phyloP scores from a whole-genome alignment of 2,329 filamentous ascomycete genomes.

The Xylariomycetidae sp. region DNA sequence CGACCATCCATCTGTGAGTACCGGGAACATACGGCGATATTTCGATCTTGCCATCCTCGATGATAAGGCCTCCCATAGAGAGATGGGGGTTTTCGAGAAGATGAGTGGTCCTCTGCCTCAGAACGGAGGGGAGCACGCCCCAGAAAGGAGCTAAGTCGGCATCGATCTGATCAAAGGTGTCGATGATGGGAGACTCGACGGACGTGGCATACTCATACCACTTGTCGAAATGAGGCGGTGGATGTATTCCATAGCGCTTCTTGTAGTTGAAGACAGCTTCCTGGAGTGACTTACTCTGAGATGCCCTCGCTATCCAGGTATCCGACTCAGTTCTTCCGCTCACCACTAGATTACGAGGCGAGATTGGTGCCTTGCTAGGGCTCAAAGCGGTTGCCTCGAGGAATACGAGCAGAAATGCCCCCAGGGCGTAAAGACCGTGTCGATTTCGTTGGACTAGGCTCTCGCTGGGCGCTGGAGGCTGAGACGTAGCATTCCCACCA shows the following conservation, averaged over 20 bases:
- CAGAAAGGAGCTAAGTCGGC: constrained; percentile 65
- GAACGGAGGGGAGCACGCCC: constrained; percentile 56
- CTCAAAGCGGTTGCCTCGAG: too few relatives aligned
- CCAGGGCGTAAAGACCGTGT: constrained; percentile 11
- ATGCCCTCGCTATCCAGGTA: constrained; percentile 38
- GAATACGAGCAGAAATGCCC: constrained; percentile 16
- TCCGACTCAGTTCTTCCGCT: too few relatives aligned
- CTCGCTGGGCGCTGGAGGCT: constrained; percentile 7
- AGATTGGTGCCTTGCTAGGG: too few relatives aligned
- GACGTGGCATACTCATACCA: constrained; percentile 66
- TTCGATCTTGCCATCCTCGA: constrained; percentile 24
- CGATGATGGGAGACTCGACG: constrained; percentile 58
- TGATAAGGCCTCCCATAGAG: constrained; percentile 29
- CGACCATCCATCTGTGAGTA: constrained; percentile 34
- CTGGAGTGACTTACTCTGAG: constrained; percentile 44
- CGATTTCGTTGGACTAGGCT: constrained; percentile 13
- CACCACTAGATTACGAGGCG: too few relatives aligned
- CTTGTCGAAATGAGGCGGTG: constrained; percentile 69
- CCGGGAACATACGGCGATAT: constrained; percentile 27
- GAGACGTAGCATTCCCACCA: constrained; percentile 5
- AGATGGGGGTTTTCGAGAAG: constrained; percentile 24
- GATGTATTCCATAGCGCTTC: constrained; percentile 58
- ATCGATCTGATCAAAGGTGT: constrained; percentile 67
- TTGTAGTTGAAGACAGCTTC: constrained; percentile 63
- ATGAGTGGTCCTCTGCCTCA: constrained; percentile 46